Percentiles rank a stretch among this genome's conserved stretches.
phyloP scores from a whole-genome alignment of 768 basidiomycete species.

The Boletus patriciae region DNA sequence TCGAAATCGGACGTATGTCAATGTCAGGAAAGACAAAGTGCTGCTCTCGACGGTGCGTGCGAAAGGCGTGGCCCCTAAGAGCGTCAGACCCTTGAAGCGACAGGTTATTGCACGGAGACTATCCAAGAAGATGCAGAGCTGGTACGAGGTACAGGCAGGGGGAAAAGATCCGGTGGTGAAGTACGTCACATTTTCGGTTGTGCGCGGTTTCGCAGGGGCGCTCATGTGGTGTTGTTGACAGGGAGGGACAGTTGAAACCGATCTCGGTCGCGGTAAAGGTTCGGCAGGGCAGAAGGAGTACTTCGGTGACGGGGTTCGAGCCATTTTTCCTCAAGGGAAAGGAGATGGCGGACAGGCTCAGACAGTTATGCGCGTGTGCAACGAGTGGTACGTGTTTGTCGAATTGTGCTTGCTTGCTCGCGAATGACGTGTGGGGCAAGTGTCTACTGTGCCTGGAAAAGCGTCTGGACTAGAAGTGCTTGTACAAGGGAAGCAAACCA shows the following conservation, averaged over 20 bases:
- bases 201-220: not conserved
- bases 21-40: slow-evolving; percentile 51
- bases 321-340: slow-evolving; percentile 69
- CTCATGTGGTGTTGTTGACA: slow-evolving; percentile 35
- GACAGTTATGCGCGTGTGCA: slow-evolving; percentile 73
- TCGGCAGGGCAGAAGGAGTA: slow-evolving; percentile 77
- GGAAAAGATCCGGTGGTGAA: slow-evolving; percentile 58
- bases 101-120: slow-evolving; percentile 61
- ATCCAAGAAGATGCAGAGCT: slow-evolving; percentile 68
- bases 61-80: slow-evolving; percentile 33
- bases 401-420: not conserved
- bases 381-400: slow-evolving; percentile 58
- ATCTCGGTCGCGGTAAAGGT: slow-evolving; percentile 69
- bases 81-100: slow-evolving; percentile 59
- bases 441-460: slow-evolving; percentile 61
- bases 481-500: slow-evolving; percentile 82
- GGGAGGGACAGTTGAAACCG: slow-evolving; percentile 75
- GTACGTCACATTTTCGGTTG: slow-evolving; percentile 40
- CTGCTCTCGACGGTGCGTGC: slow-evolving; percentile 39
- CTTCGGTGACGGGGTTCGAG: slow-evolving; percentile 78
- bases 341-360: slow-evolving; percentile 75
- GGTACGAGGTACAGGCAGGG: slow-evolving; percentile 62
- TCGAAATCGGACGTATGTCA: slow-evolving; percentile 66
- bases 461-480: slow-evolving; percentile 64
- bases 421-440: slow-evolving; percentile 34